Percentiles rank a stretch among this genome's conserved stretches.
These are phyloP conservation scores for Ceriops decandra DNA, from an alignment of 345 rosid species.

Conservation along the genomic window DNA sequence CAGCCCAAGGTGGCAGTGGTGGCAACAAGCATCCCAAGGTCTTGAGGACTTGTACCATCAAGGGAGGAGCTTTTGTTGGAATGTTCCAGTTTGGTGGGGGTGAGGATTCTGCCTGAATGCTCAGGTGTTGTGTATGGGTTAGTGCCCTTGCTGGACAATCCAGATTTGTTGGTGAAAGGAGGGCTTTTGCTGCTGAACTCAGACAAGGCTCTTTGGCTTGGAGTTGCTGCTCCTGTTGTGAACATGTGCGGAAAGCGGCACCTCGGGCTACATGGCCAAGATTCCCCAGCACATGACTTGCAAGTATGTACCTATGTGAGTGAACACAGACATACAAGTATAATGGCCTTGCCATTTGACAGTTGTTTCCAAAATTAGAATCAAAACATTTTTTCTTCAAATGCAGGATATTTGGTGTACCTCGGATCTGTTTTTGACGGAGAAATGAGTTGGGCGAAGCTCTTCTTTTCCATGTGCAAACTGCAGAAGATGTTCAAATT, in stretches of 20 bases:
- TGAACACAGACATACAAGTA: conserved; percentile 12
- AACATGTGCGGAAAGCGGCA: conserved; percentile 18
- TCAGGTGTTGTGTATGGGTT: neutral
- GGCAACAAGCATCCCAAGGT: neutral
- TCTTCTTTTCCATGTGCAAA: conserved; percentile 51
- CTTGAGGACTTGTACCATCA: neutral
- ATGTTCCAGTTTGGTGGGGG: neutral
- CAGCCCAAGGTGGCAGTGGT: neutral
- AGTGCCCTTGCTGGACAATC: conserved; percentile 7
- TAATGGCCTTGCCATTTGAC: neutral
- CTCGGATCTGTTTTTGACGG: conserved; percentile 36
- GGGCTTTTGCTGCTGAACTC: conserved; percentile 5
- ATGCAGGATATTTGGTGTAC: conserved; percentile 21
- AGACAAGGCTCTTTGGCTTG: conserved; percentile 12
- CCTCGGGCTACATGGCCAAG: conserved; percentile 23
- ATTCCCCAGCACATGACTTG: conserved; percentile 22
- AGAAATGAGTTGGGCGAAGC: conserved; percentile 24
- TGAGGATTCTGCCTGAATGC: conserved; percentile 3
- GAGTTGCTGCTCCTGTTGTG: conserved; percentile 15
- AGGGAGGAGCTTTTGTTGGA: conserved; percentile 6
- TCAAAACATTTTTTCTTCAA: neutral
- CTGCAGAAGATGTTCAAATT: conserved; percentile 25
- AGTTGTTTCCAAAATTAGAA: conserved; percentile 4
- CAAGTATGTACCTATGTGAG: conserved; percentile 22
- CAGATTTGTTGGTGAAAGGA: conserved; percentile 9